Percentiles rank a stretch among this genome's conserved stretches.
Conservation (phyloP, 1,284 basidiomycete species). For the Mycena sp. region DNA sequence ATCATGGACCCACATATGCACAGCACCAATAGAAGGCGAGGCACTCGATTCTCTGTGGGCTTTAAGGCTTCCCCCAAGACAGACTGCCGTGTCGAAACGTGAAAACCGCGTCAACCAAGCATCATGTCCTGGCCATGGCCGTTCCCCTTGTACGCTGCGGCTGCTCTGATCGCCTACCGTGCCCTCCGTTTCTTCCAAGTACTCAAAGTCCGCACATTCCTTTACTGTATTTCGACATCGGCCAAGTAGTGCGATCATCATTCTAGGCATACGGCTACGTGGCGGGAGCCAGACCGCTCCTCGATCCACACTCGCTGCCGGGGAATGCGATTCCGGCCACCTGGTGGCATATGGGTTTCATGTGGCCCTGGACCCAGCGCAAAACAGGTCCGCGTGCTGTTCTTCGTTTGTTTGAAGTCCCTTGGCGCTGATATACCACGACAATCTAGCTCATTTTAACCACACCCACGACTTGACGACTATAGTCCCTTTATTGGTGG, state of each 20-base stretch:
- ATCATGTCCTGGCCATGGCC: too few relatives aligned
- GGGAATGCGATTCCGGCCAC: conserved; percentile 17
- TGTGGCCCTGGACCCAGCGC: conserved; percentile 23
- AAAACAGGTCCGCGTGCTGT: conserved; percentile 14
- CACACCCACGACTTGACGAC: conserved; percentile 19
- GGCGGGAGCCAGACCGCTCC: conserved; percentile 12
- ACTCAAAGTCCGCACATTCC: background rate
- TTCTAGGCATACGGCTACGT: conserved; percentile 11
- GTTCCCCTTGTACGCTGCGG: background rate
- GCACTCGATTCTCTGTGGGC: too few relatives aligned
- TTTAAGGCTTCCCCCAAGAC: too few relatives aligned
- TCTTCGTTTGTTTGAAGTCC: too few relatives aligned
- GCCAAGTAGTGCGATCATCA: background rate
- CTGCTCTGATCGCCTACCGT: background rate
- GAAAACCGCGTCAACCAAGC: too few relatives aligned
- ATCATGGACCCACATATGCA: too few relatives aligned
- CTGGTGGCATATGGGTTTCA: conserved; percentile 24
- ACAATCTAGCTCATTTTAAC: conserved; percentile 22
- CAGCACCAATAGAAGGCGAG: too few relatives aligned
- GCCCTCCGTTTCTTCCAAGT: background rate
- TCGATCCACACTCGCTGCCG: conserved; percentile 19
- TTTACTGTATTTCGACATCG: background rate
- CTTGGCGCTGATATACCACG: too few relatives aligned
- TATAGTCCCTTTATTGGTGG: conserved; percentile 5
- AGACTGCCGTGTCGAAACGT: too few relatives aligned